Evolutionary conservation across 129 eudicot species (phyloP).

Genomic region (Saussurea involucrata): DNA sequence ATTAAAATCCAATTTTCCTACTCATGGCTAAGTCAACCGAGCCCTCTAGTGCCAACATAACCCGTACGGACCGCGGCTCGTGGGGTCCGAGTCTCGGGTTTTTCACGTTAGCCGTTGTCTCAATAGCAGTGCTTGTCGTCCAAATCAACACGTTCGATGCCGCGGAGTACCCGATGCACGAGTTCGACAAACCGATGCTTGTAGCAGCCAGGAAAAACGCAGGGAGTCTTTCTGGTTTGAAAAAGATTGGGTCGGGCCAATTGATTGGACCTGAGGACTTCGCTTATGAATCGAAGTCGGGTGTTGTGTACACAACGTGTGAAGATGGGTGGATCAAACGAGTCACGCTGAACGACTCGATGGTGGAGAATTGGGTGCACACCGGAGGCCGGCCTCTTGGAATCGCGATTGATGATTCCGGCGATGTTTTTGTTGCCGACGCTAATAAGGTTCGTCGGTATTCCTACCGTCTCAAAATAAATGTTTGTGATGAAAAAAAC

Average conservation of each 20-base stretch:
- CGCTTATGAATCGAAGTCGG: conserved; percentile 41
- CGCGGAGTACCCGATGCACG: conserved; percentile 42
- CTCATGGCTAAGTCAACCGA: conserved; percentile 11
- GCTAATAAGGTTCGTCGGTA: conserved; percentile 44
- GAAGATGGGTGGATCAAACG: conserved; percentile 82
- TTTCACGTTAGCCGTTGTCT: neutral
- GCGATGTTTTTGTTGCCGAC: conserved; percentile 60
- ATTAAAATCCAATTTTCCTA: neutral
- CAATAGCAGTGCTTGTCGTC: conserved; percentile 1
- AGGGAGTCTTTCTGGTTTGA: conserved; percentile 42
- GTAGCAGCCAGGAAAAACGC: conserved; percentile 30
- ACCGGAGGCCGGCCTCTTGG: conserved; percentile 92
- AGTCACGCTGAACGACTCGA: conserved; percentile 30
- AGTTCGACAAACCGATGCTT: conserved; percentile 16
- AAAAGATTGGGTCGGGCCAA: conserved; percentile 52
- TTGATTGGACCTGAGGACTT: conserved; percentile 63
- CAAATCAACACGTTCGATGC: conserved; percentile 64
- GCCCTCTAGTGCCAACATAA: neutral
- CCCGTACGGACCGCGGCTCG: neutral
- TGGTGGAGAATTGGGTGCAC: conserved; percentile 67
- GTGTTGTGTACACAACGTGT: conserved; percentile 58
- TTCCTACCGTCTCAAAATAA: neutral
- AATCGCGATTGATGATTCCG: conserved; percentile 36
- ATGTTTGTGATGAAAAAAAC: neutral
- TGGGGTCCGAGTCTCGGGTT: conserved; percentile 7